Evolutionary conservation across 805 yeast species (phyloP).

Genomic region (Hagleromyces aurorensis): DNA sequence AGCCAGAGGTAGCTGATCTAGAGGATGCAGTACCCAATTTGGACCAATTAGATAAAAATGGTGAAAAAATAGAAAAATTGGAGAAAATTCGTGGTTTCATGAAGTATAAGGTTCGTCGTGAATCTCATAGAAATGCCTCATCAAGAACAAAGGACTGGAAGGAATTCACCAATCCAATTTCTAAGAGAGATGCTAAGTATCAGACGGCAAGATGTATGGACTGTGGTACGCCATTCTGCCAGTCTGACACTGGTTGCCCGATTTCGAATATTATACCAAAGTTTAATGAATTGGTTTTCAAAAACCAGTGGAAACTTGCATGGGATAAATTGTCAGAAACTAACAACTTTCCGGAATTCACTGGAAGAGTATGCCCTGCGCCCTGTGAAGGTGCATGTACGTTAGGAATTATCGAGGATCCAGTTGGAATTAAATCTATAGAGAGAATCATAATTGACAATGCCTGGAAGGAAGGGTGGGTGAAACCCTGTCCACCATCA

Average conservation of each 20-base stretch:
- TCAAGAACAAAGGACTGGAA: constrained; percentile 85
- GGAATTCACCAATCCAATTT: constrained; percentile 72
- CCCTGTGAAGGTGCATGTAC: constrained; percentile 98
- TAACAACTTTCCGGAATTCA: constrained; percentile 96
- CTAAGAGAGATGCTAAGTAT: constrained; percentile 76
- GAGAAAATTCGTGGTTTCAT: constrained; percentile 80
- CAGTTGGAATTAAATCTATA: constrained; percentile 93
- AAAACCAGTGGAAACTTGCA: constrained; percentile 92
- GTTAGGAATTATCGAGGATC: constrained; percentile 85
- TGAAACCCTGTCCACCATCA: constrained; percentile 71
- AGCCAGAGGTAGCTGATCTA: constrained; percentile 81
- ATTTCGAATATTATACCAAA: constrained; percentile 94
- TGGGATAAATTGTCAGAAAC: constrained; percentile 88
- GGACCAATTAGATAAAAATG: constrained; percentile 54
- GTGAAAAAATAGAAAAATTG: constrained; percentile 45
- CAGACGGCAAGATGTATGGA: constrained; percentile 99
- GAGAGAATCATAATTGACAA: constrained; percentile 95
- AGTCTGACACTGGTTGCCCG: constrained; percentile 97
- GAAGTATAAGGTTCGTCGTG: constrained; percentile 86
- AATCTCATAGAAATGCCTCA: constrained; percentile 72
- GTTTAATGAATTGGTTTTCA: constrained; percentile 94
- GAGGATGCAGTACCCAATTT: constrained; percentile 81
- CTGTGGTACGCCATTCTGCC: constrained; percentile 99
- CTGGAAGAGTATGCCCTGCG: constrained; percentile 97
- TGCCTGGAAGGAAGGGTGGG: constrained; percentile 96